Evolutionary conservation across 441 rosid species (phyloP).

Genomic region (Erodium trifolium): DNA sequence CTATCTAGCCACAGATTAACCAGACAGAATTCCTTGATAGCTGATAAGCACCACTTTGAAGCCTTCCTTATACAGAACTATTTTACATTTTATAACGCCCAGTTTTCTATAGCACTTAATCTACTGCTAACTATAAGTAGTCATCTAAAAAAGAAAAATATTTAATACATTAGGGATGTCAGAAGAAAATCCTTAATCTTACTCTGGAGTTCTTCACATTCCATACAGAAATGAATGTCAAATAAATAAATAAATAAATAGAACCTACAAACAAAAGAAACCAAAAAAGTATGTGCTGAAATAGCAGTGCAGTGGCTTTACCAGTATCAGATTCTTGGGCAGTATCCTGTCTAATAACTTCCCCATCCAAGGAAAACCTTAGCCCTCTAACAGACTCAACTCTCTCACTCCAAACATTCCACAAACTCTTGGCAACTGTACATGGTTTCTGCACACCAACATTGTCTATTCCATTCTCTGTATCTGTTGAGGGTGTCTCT

Average conservation of each 20-base stretch:
- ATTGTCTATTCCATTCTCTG: constrained; percentile 23
- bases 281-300: neutral
- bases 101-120: neutral
- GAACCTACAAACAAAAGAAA: neutral
- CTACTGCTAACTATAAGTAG: neutral
- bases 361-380: constrained; percentile 77
- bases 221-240: neutral
- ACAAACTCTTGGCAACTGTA: constrained; percentile 32
- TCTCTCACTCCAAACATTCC: constrained; percentile 81
- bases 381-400: constrained; percentile 69
- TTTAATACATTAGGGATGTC: neutral
- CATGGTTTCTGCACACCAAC: constrained; percentile 26
- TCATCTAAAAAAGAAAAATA: neutral
- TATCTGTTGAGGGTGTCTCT: constrained; percentile 26
- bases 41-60: neutral
- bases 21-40: neutral
- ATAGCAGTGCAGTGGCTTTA: constrained; percentile 19
- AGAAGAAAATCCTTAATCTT: neutral
- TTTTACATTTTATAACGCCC: neutral
- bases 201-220: neutral
- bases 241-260: neutral
- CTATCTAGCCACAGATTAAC: neutral
- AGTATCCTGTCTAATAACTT: constrained; percentile 37
- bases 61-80: neutral
- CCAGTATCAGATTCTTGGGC: constrained; percentile 30